Conservation (phyloP, 805 yeast genomes). For the Gaillardinia entomophila region DNA sequence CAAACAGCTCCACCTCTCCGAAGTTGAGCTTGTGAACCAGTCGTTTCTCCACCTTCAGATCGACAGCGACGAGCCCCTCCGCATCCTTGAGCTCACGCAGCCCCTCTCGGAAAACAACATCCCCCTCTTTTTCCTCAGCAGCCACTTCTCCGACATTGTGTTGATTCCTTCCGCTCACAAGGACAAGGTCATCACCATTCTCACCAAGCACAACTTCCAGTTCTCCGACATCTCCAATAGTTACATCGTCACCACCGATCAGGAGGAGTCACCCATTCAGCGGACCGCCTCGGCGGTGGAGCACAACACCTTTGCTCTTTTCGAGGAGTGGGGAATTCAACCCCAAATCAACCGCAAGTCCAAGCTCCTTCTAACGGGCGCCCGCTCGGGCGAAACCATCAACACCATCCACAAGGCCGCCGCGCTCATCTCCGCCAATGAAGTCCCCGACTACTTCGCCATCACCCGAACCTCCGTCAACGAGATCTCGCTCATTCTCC, state of each 20-base stretch:
- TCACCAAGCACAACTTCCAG: slow-evolving; percentile 38
- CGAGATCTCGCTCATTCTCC: slow-evolving; percentile 45
- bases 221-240: slow-evolving; percentile 42
- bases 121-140: slow-evolving; percentile 55
- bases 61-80: slow-evolving; percentile 45
- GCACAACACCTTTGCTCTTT: slow-evolving; percentile 27
- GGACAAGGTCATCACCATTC: slow-evolving; percentile 39
- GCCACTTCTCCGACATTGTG: slow-evolving; percentile 60
- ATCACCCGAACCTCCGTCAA: slow-evolving; percentile 46
- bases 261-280: not conserved
- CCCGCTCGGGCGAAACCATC: slow-evolving; percentile 44
- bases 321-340: slow-evolving; percentile 29
- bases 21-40: slow-evolving; percentile 36
- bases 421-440: slow-evolving; percentile 24
- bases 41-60: slow-evolving; percentile 51
- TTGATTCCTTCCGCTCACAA: slow-evolving; percentile 46
- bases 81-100: slow-evolving; percentile 50
- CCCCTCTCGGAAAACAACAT: slow-evolving; percentile 55
- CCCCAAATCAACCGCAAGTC: slow-evolving; percentile 39
- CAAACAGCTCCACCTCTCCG: slow-evolving; percentile 21
- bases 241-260: slow-evolving; percentile 20
- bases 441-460: slow-evolving; percentile 43
- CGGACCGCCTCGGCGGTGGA: slow-evolving; percentile 17
- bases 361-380: slow-evolving; percentile 51
- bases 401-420: slow-evolving; percentile 40